phyloP scores from a whole-genome alignment of 1,284 basidiomycete genomes.

The Ceratobasidium sp. region DNA sequence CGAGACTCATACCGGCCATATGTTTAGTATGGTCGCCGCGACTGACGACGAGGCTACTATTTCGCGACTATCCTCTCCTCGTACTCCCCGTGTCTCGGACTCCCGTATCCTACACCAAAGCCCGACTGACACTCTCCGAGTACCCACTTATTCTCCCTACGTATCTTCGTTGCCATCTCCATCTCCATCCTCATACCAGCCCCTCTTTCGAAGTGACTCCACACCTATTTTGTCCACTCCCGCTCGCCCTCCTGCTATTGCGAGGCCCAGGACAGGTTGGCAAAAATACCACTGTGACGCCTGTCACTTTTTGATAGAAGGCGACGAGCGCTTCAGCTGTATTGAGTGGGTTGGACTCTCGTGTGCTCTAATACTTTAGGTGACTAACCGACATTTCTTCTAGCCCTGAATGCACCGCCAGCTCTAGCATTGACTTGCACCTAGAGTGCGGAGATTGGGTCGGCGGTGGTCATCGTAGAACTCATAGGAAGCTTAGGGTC shows the following conservation, averaged over 20 bases:
- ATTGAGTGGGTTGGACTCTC: slow-evolving; percentile 8
- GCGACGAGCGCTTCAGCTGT: slow-evolving; percentile 14
- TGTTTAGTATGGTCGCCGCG: slow-evolving; percentile 25
- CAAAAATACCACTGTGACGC: background rate
- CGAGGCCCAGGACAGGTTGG: background rate
- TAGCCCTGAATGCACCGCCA: slow-evolving; percentile 12
- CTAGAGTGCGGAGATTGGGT: slow-evolving; percentile 3
- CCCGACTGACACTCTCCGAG: background rate
- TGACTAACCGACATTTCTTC: background rate
- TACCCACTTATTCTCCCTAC: background rate
- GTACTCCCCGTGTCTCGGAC: background rate
- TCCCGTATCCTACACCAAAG: background rate
- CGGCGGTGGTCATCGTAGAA: background rate
- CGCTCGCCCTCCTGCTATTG: background rate
- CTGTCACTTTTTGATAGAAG: background rate
- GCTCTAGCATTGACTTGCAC: slow-evolving; percentile 22
- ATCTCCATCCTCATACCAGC: background rate
- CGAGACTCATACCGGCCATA: background rate
- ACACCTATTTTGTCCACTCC: background rate
- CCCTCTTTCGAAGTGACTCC: background rate
- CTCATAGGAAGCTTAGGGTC: slow-evolving; percentile 4
- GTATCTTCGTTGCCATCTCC: too few species aligned
- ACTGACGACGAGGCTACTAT: slow-evolving; percentile 39
- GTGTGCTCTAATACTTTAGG: background rate
- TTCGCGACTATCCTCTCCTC: slow-evolving; percentile 13